Base-by-base conservation (phyloP, 116 monocot genomes). In the Iris pallida region DNA sequence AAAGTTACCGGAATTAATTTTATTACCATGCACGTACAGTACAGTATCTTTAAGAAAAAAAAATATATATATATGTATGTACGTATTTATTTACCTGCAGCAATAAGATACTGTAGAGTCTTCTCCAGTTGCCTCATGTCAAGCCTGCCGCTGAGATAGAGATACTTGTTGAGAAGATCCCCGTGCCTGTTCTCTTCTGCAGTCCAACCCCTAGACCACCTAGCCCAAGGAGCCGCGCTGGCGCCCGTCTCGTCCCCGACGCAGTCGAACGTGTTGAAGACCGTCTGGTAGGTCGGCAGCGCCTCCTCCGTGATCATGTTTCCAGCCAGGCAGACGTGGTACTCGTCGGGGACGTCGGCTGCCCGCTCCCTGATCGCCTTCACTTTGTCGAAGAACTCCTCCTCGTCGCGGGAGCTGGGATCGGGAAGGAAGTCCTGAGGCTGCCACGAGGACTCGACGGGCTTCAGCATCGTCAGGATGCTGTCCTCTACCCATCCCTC, bases 281-380 rank as follows among this genome's bases (percentile, higher is more conserved):
- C 4, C 12, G 10, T 70, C 47, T 70, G 70, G 47, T 70, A 70
- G 4, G 70, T 70, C 7, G 70, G 70, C 9, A 70, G 12, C 4
- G 70, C 70, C 18, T 70, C 70, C 59, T 59, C 70, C 5, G 68
- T 68, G 53, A 68, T 68, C 68, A 68, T 68, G 55, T 68, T 55
- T 20, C 68, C 68, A 1, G 41, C 70, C 0, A 70, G 58, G 58
- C 57, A 57, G 16, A 70, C 59, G 10, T 19, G 47, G 18, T 15
- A 57, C 0, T 70, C 70, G 45, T 70, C 70, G 16, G 57, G 16
- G 5, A 65, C 9, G n/a, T 1, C 47, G 47, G 45, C 65, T 4
- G 47, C 65, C 4, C 47, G n/a, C 18, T 2, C 57, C 57, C 19
- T n/a, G 8, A 57, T 15, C 13, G 15, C 57, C 15, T 4, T 16